Base-by-base conservation (phyloP, 2,329 filamentous ascomycete species). In the Emmonsiellopsis sp. region DNA sequence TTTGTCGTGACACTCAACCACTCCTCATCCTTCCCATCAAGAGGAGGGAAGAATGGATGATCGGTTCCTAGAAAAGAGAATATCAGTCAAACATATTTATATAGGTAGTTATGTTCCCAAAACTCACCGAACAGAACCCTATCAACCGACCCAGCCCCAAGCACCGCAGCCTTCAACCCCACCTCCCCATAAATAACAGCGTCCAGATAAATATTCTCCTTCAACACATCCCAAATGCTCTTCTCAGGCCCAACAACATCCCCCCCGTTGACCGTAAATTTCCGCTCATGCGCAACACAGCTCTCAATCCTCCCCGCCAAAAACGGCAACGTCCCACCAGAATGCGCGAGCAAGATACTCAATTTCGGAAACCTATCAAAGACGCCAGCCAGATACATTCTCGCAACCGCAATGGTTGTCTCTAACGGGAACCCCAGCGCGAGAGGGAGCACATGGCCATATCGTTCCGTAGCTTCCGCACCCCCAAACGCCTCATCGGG, bases 401-500 rank as follows among this genome's bases (percentile, higher is more conserved):
- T 78, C 3, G 87, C 83, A 2, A 95, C 84, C 0, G 90, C 89
- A 61, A 96, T 92, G 1, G 91, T 95, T 0, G 91, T 96, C 71
- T 96, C 91, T 60, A 96, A 81, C 0, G 91, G 90, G 66, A 95
- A 95, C 0, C 91, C 91, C 3, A 96, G 74, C 0, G 89, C 88
- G 0, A 96, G 75, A 0, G 90, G 87, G 2, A 96, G 76, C 0
- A 95, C 89, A 67, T 95, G 91, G 0, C 91, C 91, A 65, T 94
- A 95, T 34, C 80, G 77, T 56, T 85, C 84, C 20, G 73, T 75
- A 0, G 80, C 81, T 7, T 85, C 76, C 0, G 87, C 81, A 0
- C 91, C 91, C 0, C 91, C 91, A 72, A 87, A 95, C 3, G 94
- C 88, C 7, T 83, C 80, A 55, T 81, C 80, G 0, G 89, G 90